Base-by-base conservation (phyloP, 495 filamentous ascomycete genomes). In the Cryomyces antarcticus region DNA sequence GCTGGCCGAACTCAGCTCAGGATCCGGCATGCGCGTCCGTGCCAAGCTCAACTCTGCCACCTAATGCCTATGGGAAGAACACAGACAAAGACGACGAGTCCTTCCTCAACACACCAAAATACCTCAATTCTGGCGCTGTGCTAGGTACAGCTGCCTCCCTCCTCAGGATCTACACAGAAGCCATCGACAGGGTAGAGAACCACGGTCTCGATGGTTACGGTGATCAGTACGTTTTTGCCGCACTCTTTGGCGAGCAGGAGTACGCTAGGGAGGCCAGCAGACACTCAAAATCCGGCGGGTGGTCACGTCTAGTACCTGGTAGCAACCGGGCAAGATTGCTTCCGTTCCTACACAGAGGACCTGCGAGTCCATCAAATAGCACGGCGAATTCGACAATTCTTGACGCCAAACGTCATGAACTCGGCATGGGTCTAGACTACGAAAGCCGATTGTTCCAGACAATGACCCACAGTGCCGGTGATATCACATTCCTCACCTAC, bases 391-490 rank as follows among this genome's bases (percentile, higher is more conserved):
- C 12, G 9, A 36, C 33, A 3, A 1, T 36, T 36, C 9, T 10
- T 10, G 1, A 1, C 5, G 41, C 41, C 12, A 43, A 43, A 17
- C 39, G 39, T 11, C 35, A 44, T 46, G 72, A 77, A 45, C 74
- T 63, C 41, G 70, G 69, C 28, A 72, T 77, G 9, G 67, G 65
- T 1, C 59, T 75, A 1, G 73, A 77, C 49, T 75, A 67, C 50
- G 62, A 68, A 44, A 71, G 68, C 4, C 54, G 63, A 5, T 51
- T 77, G 1, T 70, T 73, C 48, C 70, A 71, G 56, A 44, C 46
- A n/a, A 48, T 44, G 28, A 47, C 48, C 7, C 47, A 52, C 46
- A 48, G 33, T 6, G 39, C 46, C 30, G 30, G 41, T 7, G 48
- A 50, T 29, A 30, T 37, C 5, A 17, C 38, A 43, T 46, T 38